These are phyloP conservation scores for Clitopilus hobsonii DNA, from an alignment of 768 basidiomycete species.

Conservation along the genomic window DNA sequence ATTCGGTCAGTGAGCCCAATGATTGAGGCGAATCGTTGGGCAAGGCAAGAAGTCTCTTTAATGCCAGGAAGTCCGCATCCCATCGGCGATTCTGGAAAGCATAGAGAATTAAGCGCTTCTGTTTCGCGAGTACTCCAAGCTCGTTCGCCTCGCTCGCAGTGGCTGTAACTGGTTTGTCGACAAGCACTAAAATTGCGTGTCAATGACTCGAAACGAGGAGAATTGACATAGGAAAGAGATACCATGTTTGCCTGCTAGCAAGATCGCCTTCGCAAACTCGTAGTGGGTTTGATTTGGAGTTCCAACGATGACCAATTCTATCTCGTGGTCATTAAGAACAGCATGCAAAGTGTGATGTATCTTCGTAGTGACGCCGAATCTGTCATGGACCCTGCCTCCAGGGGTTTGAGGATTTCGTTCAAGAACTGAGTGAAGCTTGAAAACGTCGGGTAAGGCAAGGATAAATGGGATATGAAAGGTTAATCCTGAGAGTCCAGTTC, in stretches of 20 bases:
- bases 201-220: neutral
- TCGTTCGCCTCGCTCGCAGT: slow-evolving; percentile 54
- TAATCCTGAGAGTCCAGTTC: slow-evolving; percentile 70
- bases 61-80: slow-evolving; percentile 73
- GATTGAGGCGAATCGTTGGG: slow-evolving; percentile 46
- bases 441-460: slow-evolving; percentile 63
- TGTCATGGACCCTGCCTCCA: slow-evolving; percentile 60
- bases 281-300: slow-evolving; percentile 79
- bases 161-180: slow-evolving; percentile 76
- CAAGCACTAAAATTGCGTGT: slow-evolving; percentile 45
- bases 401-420: slow-evolving; percentile 61
- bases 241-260: slow-evolving; percentile 75
- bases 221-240: neutral
- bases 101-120: slow-evolving; percentile 61
- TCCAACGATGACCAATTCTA: slow-evolving; percentile 66
- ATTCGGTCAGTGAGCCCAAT: slow-evolving; percentile 61
- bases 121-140: slow-evolving; percentile 53
- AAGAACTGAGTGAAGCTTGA: slow-evolving; percentile 69
- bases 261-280: slow-evolving; percentile 54
- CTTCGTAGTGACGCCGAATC: slow-evolving; percentile 54
- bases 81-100: slow-evolving; percentile 73
- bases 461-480: slow-evolving; percentile 84
- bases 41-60: slow-evolving; percentile 53
- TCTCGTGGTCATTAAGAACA: slow-evolving; percentile 55
- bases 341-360: slow-evolving; percentile 59